Percentiles rank a stretch among this genome's conserved stretches.
These are phyloP conservation scores for Fusarium incarnatum DNA, from an alignment of 2,329 filamentous ascomycete species.

Conservation along the genomic window DNA sequence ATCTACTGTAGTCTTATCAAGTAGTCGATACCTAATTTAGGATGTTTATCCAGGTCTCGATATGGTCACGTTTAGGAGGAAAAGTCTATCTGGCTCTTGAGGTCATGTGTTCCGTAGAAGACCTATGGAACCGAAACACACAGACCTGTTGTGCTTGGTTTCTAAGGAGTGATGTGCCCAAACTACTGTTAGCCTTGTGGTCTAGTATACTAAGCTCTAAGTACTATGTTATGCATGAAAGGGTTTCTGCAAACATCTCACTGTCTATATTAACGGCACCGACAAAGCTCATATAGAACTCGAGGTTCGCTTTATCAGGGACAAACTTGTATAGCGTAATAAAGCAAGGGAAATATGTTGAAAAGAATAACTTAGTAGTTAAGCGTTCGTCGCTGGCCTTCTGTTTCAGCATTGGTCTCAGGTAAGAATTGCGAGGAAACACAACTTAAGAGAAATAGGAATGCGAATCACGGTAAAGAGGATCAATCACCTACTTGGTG, in stretches of 20 bases:
- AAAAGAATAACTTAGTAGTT: neutral
- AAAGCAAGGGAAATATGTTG: neutral
- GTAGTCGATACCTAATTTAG: neutral
- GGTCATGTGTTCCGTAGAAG: neutral
- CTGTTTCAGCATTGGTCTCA: neutral
- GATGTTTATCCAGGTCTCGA: neutral
- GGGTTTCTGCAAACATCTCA: neutral
- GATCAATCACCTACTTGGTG: too few species aligned
- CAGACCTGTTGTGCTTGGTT: neutral
- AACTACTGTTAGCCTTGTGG: neutral
- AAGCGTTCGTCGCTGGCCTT: neutral
- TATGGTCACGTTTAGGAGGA: too few species aligned
- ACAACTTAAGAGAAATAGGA: neutral
- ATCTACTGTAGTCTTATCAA: neutral
- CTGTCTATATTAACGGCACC: neutral
- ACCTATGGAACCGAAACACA: neutral
- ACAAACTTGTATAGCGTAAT: neutral
- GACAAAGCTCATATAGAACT: neutral
- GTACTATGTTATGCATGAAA: neutral
- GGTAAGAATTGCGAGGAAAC: neutral
- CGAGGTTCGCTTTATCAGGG: accelerated
- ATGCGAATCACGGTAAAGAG: neutral
- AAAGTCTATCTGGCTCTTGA: neutral
- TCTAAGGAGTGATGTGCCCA: neutral
- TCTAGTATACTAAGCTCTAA: neutral